Evolutionary conservation across 176 grass and related monocot species (phyloP).

Genomic region (Urochloa ruziziensis): DNA sequence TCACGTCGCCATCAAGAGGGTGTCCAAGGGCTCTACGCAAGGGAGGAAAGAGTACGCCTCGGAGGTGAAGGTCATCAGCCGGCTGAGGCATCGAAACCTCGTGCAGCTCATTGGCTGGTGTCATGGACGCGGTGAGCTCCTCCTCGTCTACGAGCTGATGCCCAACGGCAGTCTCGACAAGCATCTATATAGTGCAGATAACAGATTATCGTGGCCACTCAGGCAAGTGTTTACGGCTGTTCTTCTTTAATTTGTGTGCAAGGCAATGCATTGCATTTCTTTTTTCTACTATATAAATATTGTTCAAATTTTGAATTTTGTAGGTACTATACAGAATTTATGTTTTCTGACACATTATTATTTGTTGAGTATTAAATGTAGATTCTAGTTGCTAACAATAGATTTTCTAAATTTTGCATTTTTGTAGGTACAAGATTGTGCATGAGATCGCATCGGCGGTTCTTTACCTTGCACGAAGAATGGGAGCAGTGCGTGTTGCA

Average conservation of each 20-base stretch:
- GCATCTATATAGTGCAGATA: not conserved
- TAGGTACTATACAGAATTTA: too few relatives aligned
- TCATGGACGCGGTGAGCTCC: conserved; percentile 40
- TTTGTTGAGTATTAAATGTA: too few relatives aligned
- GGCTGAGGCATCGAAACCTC: conserved; percentile 51
- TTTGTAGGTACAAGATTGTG: not conserved
- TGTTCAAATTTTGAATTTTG: too few relatives aligned
- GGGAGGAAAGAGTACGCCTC: conserved; percentile 58
- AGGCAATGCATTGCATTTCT: too few relatives aligned
- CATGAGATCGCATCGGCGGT: not conserved
- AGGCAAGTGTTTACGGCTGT: not conserved
- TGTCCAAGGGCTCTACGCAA: conserved; percentile 30
- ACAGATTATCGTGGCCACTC: conserved; percentile 23
- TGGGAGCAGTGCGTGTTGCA: conserved; percentile 32
- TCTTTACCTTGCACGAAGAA: conserved; percentile 32
- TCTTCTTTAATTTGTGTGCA: too few relatives aligned
- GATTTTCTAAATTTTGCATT: too few relatives aligned
- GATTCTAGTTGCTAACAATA: too few relatives aligned
- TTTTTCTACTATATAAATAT: too few relatives aligned
- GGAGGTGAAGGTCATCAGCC: conserved; percentile 64
- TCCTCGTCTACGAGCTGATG: conserved; percentile 30
- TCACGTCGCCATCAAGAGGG: conserved; percentile 3
- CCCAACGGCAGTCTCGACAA: not conserved
- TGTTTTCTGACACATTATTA: too few relatives aligned
- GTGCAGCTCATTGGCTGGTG: conserved; percentile 78